Evolutionary conservation across 768 basidiomycete genomes (phyloP), one percentile per base, ranked within the genome.

Genomic region (Favolaschia claudopus): DNA sequence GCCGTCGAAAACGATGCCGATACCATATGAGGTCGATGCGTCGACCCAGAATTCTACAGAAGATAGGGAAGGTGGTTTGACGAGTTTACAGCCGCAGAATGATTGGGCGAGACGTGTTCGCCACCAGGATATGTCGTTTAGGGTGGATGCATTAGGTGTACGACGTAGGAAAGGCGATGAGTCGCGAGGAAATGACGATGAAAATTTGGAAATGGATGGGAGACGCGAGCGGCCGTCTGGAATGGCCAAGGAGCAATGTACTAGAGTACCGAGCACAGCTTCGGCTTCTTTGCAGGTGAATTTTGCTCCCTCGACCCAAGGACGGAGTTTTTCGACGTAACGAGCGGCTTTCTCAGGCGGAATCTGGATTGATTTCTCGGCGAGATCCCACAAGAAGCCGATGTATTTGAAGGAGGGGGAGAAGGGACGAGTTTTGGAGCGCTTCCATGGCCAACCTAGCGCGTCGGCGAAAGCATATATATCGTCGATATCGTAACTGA

Each of bases 361-460:
- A n/a, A n/a, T n/a, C n/a, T n/a, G n/a, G n/a, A n/a, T n/a, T n/a
- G n/a, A n/a, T n/a, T n/a, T n/a, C n/a, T n/a, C n/a, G n/a, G n/a
- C n/a, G n/a, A n/a, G n/a, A n/a, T n/a, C n/a, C n/a, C n/a, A n/a
- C n/a, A n/a, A n/a, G n/a, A n/a, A n/a, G n/a, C n/a, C n/a, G n/a
- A n/a, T n/a, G n/a, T n/a, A n/a, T n/a, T n/a, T n/a, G n/a, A n/a
- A n/a, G n/a, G n/a, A n/a, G n/a, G n/a, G n/a, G n/a, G n/a, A n/a
- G n/a, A n/a, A n/a, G n/a, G n/a, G n/a, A n/a, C n/a, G n/a, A n/a
- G n/a, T n/a, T n/a, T n/a, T n/a, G n/a, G n/a, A n/a, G n/a, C n/a
- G n/a, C n/a, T n/a, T n/a, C 78, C 76, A 80, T 1, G 76, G 76
- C 71, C 73, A 74, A 0, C 76, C 75, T 0, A 78, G 60, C 1